Percentiles rank a stretch among this genome's conserved stretches.
These are phyloP conservation scores for Poa pratensis DNA, from an alignment of 176 grass and related monocot species.

Conservation along the genomic window DNA sequence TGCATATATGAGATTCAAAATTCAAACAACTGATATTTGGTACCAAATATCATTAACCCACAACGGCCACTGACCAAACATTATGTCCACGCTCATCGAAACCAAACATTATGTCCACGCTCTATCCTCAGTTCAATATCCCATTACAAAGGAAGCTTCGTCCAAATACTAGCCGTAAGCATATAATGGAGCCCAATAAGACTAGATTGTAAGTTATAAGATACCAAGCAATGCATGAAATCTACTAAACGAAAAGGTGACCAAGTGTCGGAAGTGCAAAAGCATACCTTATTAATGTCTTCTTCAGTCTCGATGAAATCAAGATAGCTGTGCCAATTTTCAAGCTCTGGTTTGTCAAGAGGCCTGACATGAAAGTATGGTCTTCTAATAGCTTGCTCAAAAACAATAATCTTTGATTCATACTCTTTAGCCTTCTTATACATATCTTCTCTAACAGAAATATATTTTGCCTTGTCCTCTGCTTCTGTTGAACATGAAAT, in stretches of 20 bases:
- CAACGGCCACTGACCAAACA: conserved; percentile 98
- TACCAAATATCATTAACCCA: conserved; percentile 92
- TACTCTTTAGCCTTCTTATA: conserved; percentile 98
- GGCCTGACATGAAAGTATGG: conserved; percentile 99
- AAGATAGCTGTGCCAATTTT: conserved; percentile 99
- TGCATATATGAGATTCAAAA: conserved; percentile 99
- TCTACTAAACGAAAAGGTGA: conserved; percentile 53
- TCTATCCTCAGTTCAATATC: conserved; percentile 98
- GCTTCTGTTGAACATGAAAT: conserved; percentile 65
- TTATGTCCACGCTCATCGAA: conserved; percentile 90
- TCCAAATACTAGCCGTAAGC: conserved; percentile 90
- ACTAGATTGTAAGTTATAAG: conserved; percentile 90
- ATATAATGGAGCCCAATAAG: conserved; percentile 89
- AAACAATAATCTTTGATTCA: conserved; percentile 86
- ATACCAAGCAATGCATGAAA: conserved; percentile 63
- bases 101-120: conserved; percentile 91
- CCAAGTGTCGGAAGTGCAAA: conserved; percentile 32
- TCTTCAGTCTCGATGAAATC: conserved; percentile 94
- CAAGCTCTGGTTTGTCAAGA: conserved; percentile 97
- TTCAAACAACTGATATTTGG: conserved; percentile 78
- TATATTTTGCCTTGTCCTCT: conserved; percentile 80
- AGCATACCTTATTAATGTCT: conserved; percentile 93
- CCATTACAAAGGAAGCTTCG: conserved; percentile 97
- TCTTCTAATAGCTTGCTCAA: conserved; percentile 97
- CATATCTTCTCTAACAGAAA: conserved; percentile 90